These are phyloP conservation scores for Tetrahymena borealis DNA, from an alignment of 73 alveolate genomes.

Conservation along the genomic window DNA sequence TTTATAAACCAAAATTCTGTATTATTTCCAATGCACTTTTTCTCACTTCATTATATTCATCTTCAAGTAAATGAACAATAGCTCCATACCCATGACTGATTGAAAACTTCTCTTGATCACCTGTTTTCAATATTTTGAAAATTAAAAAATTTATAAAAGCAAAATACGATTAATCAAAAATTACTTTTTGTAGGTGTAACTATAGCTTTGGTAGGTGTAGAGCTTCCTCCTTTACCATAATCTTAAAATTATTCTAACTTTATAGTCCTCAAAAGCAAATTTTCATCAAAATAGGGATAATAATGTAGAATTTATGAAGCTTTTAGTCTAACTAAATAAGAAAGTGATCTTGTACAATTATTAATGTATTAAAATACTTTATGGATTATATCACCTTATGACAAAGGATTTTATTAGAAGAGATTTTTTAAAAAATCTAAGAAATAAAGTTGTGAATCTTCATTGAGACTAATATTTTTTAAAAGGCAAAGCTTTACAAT, in stretches of 20 bases:
- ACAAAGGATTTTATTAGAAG: background rate
- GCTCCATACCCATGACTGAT: background rate
- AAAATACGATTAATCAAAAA: background rate
- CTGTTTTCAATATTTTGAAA: too few species aligned
- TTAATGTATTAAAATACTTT: background rate
- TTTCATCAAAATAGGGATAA: background rate
- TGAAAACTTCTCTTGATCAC: background rate
- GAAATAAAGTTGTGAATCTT: background rate
- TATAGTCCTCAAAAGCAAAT: background rate
- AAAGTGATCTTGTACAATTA: background rate
- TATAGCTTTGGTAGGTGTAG: background rate
- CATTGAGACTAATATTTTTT: background rate
- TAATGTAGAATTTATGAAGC: background rate
- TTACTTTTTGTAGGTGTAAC: background rate
- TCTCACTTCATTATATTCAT: background rate
- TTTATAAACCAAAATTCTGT: background rate
- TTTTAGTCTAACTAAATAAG: background rate
- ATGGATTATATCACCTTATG: background rate
- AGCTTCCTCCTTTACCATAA: background rate
- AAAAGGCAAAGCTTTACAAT: background rate
- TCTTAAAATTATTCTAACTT: background rate
- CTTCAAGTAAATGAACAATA: background rate
- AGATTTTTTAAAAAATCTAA: background rate
- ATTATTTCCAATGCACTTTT: background rate
- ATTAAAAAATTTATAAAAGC: background rate